Conservation (phyloP, 495 filamentous ascomycete genomes). For the Neurospora africana region DNA sequence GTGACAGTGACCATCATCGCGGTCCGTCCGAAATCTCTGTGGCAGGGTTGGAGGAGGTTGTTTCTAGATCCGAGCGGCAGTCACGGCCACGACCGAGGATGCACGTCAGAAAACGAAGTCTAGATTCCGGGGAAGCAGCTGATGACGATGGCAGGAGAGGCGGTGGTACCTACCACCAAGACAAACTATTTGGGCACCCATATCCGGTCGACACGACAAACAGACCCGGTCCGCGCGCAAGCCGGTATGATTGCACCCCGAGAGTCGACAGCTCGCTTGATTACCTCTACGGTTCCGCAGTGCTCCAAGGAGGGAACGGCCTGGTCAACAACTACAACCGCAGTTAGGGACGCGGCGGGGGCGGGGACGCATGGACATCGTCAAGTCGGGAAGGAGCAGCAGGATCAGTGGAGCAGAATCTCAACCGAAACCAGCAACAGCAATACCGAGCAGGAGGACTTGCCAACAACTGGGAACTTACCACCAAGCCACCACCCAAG, state of each 20-base stretch:
- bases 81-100: background rate
- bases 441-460: background rate
- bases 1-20: background rate
- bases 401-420: background rate
- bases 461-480: background rate
- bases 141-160: background rate
- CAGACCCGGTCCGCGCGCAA: background rate
- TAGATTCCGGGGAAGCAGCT: background rate
- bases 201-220: background rate
- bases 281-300: background rate
- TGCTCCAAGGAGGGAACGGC: background rate
- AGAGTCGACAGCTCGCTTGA: background rate
- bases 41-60: background rate
- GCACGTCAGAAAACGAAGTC: background rate
- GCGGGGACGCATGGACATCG: background rate
- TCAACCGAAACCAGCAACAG: background rate
- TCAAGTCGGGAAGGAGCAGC: background rate
- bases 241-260: background rate
- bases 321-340: background rate
- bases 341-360: background rate
- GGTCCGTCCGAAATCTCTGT: background rate
- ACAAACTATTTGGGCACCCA: background rate
- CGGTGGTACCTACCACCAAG: background rate
- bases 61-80: background rate
- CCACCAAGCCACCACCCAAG: background rate